Evolutionary conservation across 768 basidiomycete genomes (phyloP), one percentile per base, ranked within the genome.

Genomic region (Tulasnella sp.): DNA sequence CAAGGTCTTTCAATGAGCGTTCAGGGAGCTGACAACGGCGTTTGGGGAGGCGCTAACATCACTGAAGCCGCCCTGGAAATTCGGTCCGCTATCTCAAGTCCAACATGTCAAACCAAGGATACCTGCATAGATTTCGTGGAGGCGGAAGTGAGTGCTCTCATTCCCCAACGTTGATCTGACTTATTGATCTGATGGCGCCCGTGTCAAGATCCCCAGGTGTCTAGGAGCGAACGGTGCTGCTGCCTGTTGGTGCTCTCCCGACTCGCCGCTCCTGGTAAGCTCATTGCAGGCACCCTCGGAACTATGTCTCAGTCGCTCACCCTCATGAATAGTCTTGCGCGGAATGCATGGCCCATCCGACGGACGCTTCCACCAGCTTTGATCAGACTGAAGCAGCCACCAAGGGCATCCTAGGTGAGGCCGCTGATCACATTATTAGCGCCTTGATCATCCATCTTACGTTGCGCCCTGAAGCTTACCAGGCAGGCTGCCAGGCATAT

Each of bases 11-110:
- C 62, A 36, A 68, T 68, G 62, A 68, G 62, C 62, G 73, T 31
- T 74, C 73, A 74, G 27, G 39, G 38, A 40, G 19, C 10, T 42
- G 73, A 48, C 46, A 48, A 48, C 40, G 73, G 40, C 40, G 73
- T 74, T 18, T 74, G 73, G 73, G 73, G 73, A 5, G 73, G 73
- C 46, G 40, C 36, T 1, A 74, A 74, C 73, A 42, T 74, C 31
- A 74, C 73, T 7, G 7, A 42, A 34, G 73, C 73, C n/a, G 73
- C 73, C 40, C 73, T 74, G 14, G 40, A 42, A 0, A 40, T 74
- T 48, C 73, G 42, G 38, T 42, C 40, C 31, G 73, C 73, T 8
- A 74, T 74, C 8, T 74, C 73, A 7, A 74, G 27, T 31, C 71
- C 73, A 40, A 74, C 38, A 42, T 74, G 73, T 31, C 24, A 21